Base-by-base conservation (phyloP, 352 stramenopile species). In the Globisporangium uncinulatum region DNA sequence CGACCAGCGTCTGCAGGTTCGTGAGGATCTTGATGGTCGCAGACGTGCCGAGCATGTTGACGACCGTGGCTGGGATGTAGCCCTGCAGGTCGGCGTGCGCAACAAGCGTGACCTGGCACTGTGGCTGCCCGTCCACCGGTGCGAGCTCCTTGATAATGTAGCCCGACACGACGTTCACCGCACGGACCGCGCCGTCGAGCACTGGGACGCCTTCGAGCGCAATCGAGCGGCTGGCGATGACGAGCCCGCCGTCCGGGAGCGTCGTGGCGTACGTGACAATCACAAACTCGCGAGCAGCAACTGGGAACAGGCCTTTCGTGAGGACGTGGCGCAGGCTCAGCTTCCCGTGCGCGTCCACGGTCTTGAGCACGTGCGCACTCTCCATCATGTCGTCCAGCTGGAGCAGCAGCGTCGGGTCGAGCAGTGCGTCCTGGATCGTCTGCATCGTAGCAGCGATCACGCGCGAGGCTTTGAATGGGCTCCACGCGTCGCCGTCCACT, bases 331-430 rank as follows among this genome's bases (percentile, higher is more conserved):
- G 80, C 50, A 91, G 70, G 36, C 71, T 82, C 34, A 89, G 51
- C 56, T 69, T 70, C 50, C 79, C 76, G 7, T 78, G 71, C n/a
- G 80, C 68, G 49, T 75, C 74, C 9, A 73, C 67, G 14, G 63
- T 60, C 51, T 87, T 73, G 53, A 93, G 61, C 20, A 83, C 82
- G 29, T 71, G 62, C 19, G 86, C 52, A 17, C 66, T 66, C 54
- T 91, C 83, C 56, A 83, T 93, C 80, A 91, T 93, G 48, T 90
- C 77, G 61, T 93, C 83, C 42, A 91, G 76, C 65, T 89, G 71
- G 42, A 87, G 70, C 51, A 84, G 74, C 42, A 84, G 67, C 36
- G 76, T 66, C 37, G 71, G 63, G 61, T 93, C 83, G 34, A 88
- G 60, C 51, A 93, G 74, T 51, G 73, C 58, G 42, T 70, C 64